These are phyloP conservation scores for Crucibulum laeve DNA, from an alignment of 768 basidiomycete genomes.

Conservation along the genomic window DNA sequence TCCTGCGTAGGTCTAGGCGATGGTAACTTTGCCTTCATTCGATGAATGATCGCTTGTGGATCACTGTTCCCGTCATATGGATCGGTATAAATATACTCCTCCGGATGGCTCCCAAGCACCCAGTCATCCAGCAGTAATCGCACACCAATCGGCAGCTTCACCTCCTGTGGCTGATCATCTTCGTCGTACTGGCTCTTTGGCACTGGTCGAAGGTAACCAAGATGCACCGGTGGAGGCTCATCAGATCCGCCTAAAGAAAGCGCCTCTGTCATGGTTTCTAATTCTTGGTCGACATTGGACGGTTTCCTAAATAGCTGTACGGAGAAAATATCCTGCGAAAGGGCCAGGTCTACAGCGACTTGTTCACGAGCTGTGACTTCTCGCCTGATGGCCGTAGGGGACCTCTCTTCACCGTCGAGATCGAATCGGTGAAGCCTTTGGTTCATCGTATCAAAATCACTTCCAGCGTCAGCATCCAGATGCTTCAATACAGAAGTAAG, in stretches of 20 bases:
- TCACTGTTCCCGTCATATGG: conserved; percentile 39
- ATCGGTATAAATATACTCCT: conserved; percentile 47
- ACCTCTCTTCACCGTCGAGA: conserved; percentile 32
- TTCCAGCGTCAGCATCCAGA: conserved; percentile 32
- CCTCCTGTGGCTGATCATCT: conserved; percentile 11
- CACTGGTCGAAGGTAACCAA: conserved; percentile 58
- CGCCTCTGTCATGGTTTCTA: conserved; percentile 58
- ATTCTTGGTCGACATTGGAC: conserved; percentile 19
- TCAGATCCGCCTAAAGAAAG: conserved; percentile 53
- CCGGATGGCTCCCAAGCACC: conserved; percentile 51
- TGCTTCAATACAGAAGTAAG: conserved; percentile 40
- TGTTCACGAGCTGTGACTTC: conserved; percentile 58
- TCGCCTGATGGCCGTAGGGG: conserved; percentile 34
- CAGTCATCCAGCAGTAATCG: conserved; percentile 66
- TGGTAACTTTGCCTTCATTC: background rate
- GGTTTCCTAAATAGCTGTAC: conserved; percentile 30
- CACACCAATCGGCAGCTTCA: conserved; percentile 44
- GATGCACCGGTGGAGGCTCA: conserved; percentile 54
- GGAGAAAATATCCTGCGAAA: conserved; percentile 58
- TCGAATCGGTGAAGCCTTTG: conserved; percentile 41
- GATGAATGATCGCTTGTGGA: background rate
- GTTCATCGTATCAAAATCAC: conserved; percentile 26
- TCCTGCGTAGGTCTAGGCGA: background rate
- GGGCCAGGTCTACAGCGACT: conserved; percentile 55
- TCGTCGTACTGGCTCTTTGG: conserved; percentile 22